These are phyloP conservation scores for Penicillium macrosclerotiorum DNA, from an alignment of 495 filamentous ascomycete genomes.

Conservation along the genomic window DNA sequence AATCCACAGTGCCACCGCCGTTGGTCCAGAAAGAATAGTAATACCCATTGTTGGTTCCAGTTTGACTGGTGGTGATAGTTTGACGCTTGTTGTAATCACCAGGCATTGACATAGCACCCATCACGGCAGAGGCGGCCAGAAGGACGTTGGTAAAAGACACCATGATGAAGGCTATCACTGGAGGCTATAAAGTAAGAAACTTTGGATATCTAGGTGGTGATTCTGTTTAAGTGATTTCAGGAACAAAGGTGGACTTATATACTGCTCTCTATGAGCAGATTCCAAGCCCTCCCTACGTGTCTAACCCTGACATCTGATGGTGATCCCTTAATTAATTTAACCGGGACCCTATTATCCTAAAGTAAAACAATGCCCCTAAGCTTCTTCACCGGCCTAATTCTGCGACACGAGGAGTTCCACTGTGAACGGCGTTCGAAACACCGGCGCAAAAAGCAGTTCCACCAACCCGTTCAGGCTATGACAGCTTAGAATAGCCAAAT, in stretches of 20 bases:
- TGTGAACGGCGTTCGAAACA: neutral
- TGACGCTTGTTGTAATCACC: constrained; percentile 30
- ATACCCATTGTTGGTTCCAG: constrained; percentile 56
- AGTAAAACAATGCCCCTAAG: neutral
- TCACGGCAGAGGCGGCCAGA: constrained; percentile 32
- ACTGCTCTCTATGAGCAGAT: no score
- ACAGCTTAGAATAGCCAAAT: no score
- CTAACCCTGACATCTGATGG: no score
- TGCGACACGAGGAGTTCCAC: constrained; percentile 1
- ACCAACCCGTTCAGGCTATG: constrained; percentile 1
- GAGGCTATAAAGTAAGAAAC: neutral
- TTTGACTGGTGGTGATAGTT: constrained; percentile 37
- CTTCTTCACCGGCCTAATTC: neutral
- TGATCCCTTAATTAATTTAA: constrained; percentile 3
- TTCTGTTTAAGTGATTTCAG: no score
- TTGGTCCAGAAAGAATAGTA: constrained; percentile 67
- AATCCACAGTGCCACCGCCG: constrained; percentile 48
- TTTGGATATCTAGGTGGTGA: no score
- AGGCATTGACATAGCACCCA: constrained; percentile 40
- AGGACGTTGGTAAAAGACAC: constrained; percentile 45
- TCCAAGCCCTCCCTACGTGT: no score
- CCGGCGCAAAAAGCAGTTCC: constrained; percentile 1
- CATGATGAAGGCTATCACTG: constrained; percentile 30
- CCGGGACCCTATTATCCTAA: constrained; percentile 1
- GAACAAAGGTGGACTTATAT: no score